phyloP scores from a whole-genome alignment of 2,329 filamentous ascomycete species.

The Cryphonectria japonica region DNA sequence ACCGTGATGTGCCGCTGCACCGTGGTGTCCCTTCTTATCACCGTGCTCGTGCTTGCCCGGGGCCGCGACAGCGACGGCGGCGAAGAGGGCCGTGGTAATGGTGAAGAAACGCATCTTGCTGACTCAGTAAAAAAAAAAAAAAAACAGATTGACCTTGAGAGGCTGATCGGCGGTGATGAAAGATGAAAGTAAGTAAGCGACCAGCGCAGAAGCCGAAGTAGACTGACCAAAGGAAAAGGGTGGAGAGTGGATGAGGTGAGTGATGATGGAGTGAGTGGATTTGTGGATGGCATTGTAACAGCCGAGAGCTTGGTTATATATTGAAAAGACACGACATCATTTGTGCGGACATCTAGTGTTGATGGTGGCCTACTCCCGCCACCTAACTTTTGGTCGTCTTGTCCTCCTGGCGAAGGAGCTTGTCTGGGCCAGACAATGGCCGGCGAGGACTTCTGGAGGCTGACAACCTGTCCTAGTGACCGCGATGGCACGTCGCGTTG shows the following conservation, averaged over 20 bases:
- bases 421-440: background rate
- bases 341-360: too few species aligned
- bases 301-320: slow-evolving; percentile 10
- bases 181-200: slow-evolving; percentile 4
- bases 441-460: background rate
- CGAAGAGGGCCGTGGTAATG: slow-evolving; percentile 9
- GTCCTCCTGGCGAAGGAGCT: background rate
- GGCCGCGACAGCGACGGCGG: background rate
- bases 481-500: background rate
- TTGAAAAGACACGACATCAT: background rate
- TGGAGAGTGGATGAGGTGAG: slow-evolving; percentile 3
- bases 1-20: background rate
- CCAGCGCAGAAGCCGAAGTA: slow-evolving; percentile 7
- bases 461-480: background rate
- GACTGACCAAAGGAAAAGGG: background rate
- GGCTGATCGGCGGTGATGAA: background rate
- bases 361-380: background rate
- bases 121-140: background rate
- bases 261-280: slow-evolving; percentile 4
- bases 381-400: background rate
- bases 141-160: background rate
- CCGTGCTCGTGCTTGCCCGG: background rate
- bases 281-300: background rate
- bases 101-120: slow-evolving; percentile 9
- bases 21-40: background rate